These are phyloP conservation scores for Penicillium subrubescens DNA, from an alignment of 495 filamentous ascomycete genomes.

Conservation along the genomic window DNA sequence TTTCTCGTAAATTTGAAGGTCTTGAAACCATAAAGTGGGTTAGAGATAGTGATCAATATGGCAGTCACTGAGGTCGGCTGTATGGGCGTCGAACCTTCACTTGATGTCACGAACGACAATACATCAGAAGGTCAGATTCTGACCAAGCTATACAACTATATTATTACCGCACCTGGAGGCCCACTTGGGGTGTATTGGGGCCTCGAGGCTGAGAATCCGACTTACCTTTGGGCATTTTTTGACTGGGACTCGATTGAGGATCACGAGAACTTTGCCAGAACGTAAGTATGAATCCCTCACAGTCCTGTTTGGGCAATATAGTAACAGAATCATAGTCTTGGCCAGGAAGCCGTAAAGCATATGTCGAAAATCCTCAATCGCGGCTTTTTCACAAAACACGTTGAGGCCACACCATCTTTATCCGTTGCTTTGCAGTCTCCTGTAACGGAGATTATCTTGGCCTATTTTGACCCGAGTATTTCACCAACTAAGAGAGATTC, in stretches of 20 bases:
- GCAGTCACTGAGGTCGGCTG: neutral
- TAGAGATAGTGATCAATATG: neutral
- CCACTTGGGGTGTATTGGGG: conserved; percentile 4
- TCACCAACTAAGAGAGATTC: neutral
- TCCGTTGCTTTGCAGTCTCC: neutral
- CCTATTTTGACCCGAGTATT: neutral
- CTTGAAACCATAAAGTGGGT: neutral
- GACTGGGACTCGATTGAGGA: conserved; percentile 3
- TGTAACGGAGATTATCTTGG: neutral
- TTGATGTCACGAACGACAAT: neutral
- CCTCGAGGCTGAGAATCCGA: neutral
- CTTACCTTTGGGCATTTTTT: neutral
- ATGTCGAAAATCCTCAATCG: neutral
- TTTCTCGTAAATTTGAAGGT: neutral
- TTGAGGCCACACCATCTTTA: neutral
- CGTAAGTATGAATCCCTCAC: neutral
- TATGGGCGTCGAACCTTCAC: conserved; percentile 4
- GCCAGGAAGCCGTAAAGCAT: neutral
- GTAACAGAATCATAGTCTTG: neutral
- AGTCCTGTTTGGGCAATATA: too few relatives aligned
- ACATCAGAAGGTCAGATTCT: neutral
- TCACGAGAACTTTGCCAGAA: neutral
- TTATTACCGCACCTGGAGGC: neutral
- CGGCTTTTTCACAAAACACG: conserved; percentile 2
- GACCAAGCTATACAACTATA: neutral